Conservation (phyloP, 495 filamentous ascomycete species). For the Extremus antarcticus region DNA sequence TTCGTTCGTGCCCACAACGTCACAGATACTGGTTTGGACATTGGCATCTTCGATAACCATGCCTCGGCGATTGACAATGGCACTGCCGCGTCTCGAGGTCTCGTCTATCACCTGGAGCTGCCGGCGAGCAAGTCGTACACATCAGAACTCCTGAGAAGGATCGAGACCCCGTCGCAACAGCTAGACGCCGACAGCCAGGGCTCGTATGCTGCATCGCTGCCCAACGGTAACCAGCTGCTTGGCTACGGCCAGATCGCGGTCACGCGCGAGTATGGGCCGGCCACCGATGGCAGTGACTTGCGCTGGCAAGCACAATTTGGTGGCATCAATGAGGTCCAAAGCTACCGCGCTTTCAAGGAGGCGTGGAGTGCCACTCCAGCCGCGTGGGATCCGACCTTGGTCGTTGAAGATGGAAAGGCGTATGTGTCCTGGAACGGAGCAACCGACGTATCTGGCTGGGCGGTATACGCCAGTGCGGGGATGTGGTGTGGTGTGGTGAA, state of each 20-base stretch:
- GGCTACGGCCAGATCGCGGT: slow-evolving; percentile 15
- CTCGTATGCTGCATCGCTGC: not conserved
- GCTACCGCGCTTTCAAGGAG: slow-evolving; percentile 15
- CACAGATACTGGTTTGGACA: not conserved
- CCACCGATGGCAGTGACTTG: slow-evolving; percentile 3
- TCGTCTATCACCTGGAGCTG: slow-evolving; percentile 8
- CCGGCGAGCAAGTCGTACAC: slow-evolving; percentile 1
- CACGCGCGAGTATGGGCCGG: slow-evolving; percentile 5
- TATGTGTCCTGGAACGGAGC: slow-evolving; percentile 12
- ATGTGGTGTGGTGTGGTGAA: too few species aligned
- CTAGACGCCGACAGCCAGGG: slow-evolving; percentile 15
- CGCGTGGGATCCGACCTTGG: slow-evolving; percentile 1
- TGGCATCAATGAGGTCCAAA: slow-evolving; percentile 3
- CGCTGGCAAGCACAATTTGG: slow-evolving; percentile 14
- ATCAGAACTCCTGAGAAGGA: not conserved
- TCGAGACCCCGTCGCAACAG: not conserved
- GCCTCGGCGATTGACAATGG: slow-evolving; percentile 6
- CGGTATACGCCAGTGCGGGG: too few species aligned
- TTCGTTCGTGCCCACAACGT: slow-evolving; percentile 10
- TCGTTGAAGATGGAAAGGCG: not conserved
- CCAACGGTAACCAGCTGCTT: slow-evolving; percentile 13
- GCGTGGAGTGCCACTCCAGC: slow-evolving; percentile 12
- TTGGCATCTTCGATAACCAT: slow-evolving; percentile 18
- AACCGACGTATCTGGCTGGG: slow-evolving; percentile 2
- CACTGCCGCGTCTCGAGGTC: not conserved